Conservation (phyloP, 2,329 filamentous ascomycete genomes). For the Microsporum audouinii region DNA sequence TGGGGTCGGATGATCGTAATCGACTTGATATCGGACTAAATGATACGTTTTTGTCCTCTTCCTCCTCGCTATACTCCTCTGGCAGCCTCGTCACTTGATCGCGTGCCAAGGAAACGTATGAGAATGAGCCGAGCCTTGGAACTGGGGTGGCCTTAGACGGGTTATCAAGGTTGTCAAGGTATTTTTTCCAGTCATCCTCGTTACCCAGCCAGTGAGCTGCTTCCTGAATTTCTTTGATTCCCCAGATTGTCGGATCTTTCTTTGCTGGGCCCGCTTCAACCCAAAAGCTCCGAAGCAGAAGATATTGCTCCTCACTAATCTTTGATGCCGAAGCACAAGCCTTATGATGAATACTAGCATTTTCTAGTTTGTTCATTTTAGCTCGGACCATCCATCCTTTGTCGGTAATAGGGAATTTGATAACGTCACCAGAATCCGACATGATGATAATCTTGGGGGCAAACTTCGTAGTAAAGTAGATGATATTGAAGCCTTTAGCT, state of each 20-base stretch:
- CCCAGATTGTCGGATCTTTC: too few species aligned
- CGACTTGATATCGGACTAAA: neutral
- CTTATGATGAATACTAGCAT: neutral
- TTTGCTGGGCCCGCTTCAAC: too few species aligned
- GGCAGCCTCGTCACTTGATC: neutral
- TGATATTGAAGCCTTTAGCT: too few species aligned
- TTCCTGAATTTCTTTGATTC: too few species aligned
- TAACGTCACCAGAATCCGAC: too few species aligned
- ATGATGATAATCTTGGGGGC: too few species aligned
- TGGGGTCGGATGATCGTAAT: neutral
- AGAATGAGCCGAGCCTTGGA: neutral
- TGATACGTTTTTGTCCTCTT: neutral
- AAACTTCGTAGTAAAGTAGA: too few species aligned
- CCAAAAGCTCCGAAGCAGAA: neutral
- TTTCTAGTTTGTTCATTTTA: too few species aligned
- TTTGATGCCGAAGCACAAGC: neutral
- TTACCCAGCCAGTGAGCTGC: too few species aligned
- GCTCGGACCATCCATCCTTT: too few species aligned
- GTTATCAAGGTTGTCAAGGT: neutral
- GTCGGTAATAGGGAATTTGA: too few species aligned
- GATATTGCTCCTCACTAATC: neutral
- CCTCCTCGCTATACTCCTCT: neutral
- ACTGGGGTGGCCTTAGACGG: neutral
- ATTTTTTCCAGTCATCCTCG: neutral
- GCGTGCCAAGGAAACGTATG: neutral